Percentiles rank a stretch among this genome's conserved stretches.
These are phyloP conservation scores for Lichtheimia corymbifera DNA, from an alignment of 371 early-diverging fungal genomes.

Conservation along the genomic window DNA sequence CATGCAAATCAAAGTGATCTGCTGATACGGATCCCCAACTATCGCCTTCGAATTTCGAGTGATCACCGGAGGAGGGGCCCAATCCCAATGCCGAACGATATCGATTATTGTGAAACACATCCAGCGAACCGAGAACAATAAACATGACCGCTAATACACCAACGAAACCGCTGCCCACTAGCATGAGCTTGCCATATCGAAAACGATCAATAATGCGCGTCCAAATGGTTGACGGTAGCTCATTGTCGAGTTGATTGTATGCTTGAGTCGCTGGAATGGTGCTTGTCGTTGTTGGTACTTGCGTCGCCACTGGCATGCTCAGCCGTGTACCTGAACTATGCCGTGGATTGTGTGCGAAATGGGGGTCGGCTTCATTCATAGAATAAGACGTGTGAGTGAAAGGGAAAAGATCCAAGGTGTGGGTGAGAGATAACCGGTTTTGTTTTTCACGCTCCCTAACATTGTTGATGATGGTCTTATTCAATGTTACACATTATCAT, in stretches of 20 bases:
- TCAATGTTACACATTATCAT: conserved; percentile 12
- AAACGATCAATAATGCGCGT: conserved; percentile 29
- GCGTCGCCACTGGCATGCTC: neutral
- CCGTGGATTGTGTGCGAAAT: conserved; percentile 16
- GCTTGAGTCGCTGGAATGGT: conserved; percentile 14
- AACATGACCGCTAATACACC: conserved; percentile 36
- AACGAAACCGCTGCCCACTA: conserved; percentile 22
- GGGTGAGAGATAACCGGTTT: neutral
- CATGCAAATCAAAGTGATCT: conserved; percentile 34
- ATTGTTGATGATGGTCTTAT: neutral
- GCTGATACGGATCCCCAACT: conserved; percentile 36
- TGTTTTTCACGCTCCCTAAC: conserved; percentile 9
- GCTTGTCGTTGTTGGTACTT: conserved; percentile 6
- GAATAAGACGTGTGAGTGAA: neutral
- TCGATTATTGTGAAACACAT: conserved; percentile 30
- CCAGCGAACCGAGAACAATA: conserved; percentile 35
- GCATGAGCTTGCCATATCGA: conserved; percentile 32
- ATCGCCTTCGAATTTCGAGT: conserved; percentile 35
- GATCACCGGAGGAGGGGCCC: conserved; percentile 28
- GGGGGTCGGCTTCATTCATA: conserved; percentile 7
- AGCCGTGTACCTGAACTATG: neutral
- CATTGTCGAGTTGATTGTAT: conserved; percentile 14
- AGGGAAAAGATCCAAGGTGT: neutral
- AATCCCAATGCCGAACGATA: conserved; percentile 31
- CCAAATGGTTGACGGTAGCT: conserved; percentile 36